A percentile compares a stretch with the other conserved stretches of the same genome.
phyloP scores from a whole-genome alignment of 306 rosid genomes.

The Crotalaria pallida region DNA sequence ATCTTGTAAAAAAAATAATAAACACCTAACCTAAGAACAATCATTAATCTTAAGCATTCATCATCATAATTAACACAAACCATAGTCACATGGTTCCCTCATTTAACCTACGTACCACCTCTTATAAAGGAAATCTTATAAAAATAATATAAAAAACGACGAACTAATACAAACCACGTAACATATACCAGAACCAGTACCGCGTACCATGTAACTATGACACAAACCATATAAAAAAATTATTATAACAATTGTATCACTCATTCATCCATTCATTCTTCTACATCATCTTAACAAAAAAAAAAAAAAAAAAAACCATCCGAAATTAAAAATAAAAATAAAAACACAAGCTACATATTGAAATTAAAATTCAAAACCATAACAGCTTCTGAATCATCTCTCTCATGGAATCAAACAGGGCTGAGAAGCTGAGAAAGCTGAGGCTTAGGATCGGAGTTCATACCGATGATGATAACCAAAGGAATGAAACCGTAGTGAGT shows the following conservation, averaged over 20 bases:
- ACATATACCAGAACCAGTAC: too few relatives aligned
- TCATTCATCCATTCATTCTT: constrained; percentile 12
- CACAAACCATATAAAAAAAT: too few relatives aligned
- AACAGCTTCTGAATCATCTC: background rate
- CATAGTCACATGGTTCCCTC: too few relatives aligned
- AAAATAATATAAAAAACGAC: too few relatives aligned
- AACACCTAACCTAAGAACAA: background rate
- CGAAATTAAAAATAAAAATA: background rate
- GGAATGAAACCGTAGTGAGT: constrained; percentile 96
- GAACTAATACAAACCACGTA: too few relatives aligned
- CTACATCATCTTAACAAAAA: background rate
- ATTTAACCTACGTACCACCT: too few relatives aligned
- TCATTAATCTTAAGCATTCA: background rate
- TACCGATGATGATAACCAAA: constrained; percentile 75
- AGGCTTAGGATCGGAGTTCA: constrained; percentile 95
- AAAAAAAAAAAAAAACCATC: too few relatives aligned
- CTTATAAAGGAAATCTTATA: too few relatives aligned
- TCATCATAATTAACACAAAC: too few relatives aligned
- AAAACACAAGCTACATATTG: constrained; percentile 2
- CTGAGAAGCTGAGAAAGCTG: constrained; percentile 83
- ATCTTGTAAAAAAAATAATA: background rate
- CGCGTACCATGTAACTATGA: too few relatives aligned
- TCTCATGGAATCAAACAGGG: constrained; percentile 69
- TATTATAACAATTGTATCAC: too few relatives aligned
- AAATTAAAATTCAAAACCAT: background rate